A percentile compares a stretch with the other conserved stretches of the same genome.
Conservation (phyloP, 306 rosid genomes). For the Lathyrus sativus region DNA sequence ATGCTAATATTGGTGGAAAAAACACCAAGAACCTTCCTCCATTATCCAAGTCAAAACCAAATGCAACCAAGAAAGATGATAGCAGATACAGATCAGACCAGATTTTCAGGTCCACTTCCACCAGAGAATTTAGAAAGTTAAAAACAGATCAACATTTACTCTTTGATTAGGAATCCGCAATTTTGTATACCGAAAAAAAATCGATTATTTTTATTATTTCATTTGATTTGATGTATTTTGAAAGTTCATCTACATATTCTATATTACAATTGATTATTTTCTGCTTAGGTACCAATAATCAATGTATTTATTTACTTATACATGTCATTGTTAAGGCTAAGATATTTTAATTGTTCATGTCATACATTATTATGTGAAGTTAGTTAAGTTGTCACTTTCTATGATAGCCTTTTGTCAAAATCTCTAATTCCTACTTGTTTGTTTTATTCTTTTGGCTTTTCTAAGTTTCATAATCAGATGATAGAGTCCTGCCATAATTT, state of each 20-base stretch:
- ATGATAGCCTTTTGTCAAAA: conserved; percentile 19
- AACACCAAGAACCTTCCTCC: conserved; percentile 52
- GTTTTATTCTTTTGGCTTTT: conserved; percentile 33
- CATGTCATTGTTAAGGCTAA: conserved; percentile 27
- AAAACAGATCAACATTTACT: conserved; percentile 41
- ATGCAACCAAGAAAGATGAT: conserved; percentile 39
- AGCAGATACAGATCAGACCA: conserved; percentile 43
- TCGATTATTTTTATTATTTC: conserved; percentile 8
- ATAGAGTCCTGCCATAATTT: conserved; percentile 19
- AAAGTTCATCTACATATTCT: conserved; percentile 32
- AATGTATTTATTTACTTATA: conserved; percentile 15
- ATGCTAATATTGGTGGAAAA: conserved; percentile 37
- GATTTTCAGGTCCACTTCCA: conserved; percentile 63
- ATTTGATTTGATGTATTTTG: conserved; percentile 38
- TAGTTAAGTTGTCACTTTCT: conserved; percentile 39
- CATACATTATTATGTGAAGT: conserved; percentile 25
- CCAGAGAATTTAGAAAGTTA: conserved; percentile 63
- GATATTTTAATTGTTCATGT: conserved; percentile 19
- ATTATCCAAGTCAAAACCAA: conserved; percentile 51
- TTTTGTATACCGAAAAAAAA: conserved; percentile 27
- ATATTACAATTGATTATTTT: conserved; percentile 16
- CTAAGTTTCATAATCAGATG: conserved; percentile 28
- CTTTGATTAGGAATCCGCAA: conserved; percentile 35
- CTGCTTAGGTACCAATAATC: neutral
- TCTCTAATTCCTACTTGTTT: conserved; percentile 29